A percentile compares a stretch with the other conserved stretches of the same genome.
Conservation (phyloP, 1,139 yeast species). For the Neolecta irregularis region DNA sequence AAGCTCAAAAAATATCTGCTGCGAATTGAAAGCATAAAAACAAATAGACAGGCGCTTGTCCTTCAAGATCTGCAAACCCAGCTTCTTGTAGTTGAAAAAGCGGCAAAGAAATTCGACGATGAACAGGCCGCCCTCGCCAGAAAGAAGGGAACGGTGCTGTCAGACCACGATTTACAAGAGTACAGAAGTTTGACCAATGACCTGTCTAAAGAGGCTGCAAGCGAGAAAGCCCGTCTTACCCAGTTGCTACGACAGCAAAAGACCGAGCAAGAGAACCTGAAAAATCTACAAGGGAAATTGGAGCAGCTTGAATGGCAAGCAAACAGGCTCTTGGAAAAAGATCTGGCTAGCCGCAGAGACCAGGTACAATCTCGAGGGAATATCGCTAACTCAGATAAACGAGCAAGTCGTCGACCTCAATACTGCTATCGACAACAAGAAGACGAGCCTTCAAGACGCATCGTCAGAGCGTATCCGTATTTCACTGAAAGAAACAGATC, state of each 20-base stretch:
- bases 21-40: conserved; percentile 38
- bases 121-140: conserved; percentile 25
- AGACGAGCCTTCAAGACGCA: conserved; percentile 29
- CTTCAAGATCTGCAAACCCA: conserved; percentile 35
- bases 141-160: conserved; percentile 25
- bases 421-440: conserved; percentile 27
- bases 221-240: conserved; percentile 21
- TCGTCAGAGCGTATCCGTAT: conserved; percentile 34
- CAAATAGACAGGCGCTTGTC: conserved; percentile 33
- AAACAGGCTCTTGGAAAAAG: conserved; percentile 21
- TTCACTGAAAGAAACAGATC: conserved; percentile 35
- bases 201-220: conserved; percentile 26
- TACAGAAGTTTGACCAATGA: conserved; percentile 46
- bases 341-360: background rate
- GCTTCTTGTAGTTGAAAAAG: conserved; percentile 33
- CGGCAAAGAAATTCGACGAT: conserved; percentile 32
- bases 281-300: conserved; percentile 21
- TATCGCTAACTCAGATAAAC: conserved; percentile 19
- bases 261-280: conserved; percentile 20
- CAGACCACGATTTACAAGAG: conserved; percentile 40
- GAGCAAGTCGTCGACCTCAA: conserved; percentile 20
- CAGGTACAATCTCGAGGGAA: conserved; percentile 18
- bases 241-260: conserved; percentile 19
- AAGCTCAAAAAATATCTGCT: conserved; percentile 36
- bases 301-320: conserved; percentile 18